phyloP scores from a whole-genome alignment of 257 asterid species.

The Solanum sejunctum region DNA sequence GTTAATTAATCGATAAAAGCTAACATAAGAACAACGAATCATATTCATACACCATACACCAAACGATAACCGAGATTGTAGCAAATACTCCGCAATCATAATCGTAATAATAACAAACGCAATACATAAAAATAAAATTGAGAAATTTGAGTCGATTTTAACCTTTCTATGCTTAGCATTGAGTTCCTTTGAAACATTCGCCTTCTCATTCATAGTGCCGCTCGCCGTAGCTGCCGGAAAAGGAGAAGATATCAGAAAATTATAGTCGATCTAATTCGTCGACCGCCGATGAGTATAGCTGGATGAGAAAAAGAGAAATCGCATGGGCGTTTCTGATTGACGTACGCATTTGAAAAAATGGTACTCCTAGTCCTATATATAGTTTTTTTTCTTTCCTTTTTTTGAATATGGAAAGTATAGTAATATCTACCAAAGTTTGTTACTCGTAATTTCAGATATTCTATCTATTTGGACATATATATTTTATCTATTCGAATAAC shows the following conservation, averaged over 20 bases:
- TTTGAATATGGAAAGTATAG: too few species aligned
- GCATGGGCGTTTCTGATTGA: not conserved
- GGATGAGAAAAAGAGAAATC: not conserved
- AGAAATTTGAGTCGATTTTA: not conserved
- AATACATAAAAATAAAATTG: not conserved
- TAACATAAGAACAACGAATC: not conserved
- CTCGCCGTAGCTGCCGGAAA: not conserved
- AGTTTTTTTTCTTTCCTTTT: too few species aligned
- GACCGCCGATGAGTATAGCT: not conserved
- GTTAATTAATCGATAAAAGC: not conserved
- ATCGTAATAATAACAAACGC: not conserved
- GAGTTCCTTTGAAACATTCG: constrained; percentile 90
- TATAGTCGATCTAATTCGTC: constrained; percentile 20
- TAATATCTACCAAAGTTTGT: too few species aligned
- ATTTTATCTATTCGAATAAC: too few species aligned
- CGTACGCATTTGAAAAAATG: too few species aligned
- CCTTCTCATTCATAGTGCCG: constrained; percentile 75
- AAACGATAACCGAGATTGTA: not conserved
- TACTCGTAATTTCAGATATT: too few species aligned
- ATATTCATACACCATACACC: not conserved
- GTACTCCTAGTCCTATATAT: too few species aligned
- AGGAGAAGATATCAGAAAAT: not conserved
- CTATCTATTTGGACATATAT: too few species aligned
- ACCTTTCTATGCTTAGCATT: constrained; percentile 94
- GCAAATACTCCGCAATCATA: not conserved